A percentile compares a stretch with the other conserved stretches of the same genome.
phyloP scores from a whole-genome alignment of 345 rosid species.

The Corymbia maculata region DNA sequence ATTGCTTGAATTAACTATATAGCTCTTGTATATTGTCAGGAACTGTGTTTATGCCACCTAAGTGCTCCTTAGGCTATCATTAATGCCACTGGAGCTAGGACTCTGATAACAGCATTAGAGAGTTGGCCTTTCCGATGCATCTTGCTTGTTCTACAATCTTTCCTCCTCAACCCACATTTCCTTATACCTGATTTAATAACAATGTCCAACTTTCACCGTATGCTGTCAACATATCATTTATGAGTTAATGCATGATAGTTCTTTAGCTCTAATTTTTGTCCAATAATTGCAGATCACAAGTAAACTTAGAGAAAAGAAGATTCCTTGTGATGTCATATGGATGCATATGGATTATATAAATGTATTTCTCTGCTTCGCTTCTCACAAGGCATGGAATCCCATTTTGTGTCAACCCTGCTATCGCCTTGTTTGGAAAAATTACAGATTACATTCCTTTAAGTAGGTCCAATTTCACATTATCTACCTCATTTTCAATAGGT shows the following conservation, averaged over 20 bases:
- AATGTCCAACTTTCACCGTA: not conserved
- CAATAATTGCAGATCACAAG: conserved; percentile 38
- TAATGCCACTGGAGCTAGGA: conserved; percentile 93
- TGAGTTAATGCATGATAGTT: not conserved
- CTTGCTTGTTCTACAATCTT: not conserved
- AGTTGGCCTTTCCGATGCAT: conserved; percentile 24
- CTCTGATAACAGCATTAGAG: conserved; percentile 61
- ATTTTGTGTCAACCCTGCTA: not conserved
- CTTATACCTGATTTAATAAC: not conserved
- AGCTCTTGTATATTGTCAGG: conserved; percentile 17
- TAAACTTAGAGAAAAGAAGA: conserved; percentile 59
- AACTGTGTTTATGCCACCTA: conserved; percentile 84
- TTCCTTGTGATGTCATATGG: conserved; percentile 91
- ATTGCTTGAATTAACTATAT: too few relatives aligned
- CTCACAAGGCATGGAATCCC: conserved; percentile 48
- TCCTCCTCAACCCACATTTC: not conserved
- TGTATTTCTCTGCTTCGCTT: conserved; percentile 88
- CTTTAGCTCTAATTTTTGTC: not conserved
- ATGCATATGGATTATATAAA: conserved; percentile 53
- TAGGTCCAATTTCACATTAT: too few relatives aligned
- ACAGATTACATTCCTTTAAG: too few relatives aligned
- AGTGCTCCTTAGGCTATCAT: conserved; percentile 90
- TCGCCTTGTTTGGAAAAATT: not conserved
- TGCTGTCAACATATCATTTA: not conserved
- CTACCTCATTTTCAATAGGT: too few relatives aligned